A percentile compares a stretch with the other conserved stretches of the same genome.
Evolutionary conservation across 2,329 filamentous ascomycete species (phyloP).

Genomic region (Magnaporthiopsis incrustans): DNA sequence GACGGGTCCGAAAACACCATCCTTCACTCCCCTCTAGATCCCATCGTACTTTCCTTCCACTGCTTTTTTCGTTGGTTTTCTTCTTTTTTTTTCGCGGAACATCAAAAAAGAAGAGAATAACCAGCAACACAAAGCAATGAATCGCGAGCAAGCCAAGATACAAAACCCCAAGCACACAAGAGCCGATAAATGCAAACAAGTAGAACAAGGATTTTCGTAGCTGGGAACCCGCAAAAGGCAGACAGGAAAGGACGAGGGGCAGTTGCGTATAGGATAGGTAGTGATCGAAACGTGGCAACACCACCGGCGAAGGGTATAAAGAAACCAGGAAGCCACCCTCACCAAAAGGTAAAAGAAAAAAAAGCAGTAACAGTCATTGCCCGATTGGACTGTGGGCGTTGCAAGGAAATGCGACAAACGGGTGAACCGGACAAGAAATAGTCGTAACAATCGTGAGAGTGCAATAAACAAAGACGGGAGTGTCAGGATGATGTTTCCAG

Average conservation of each 20-base stretch:
- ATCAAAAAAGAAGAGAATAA: neutral
- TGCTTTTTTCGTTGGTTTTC: neutral
- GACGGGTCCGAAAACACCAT: neutral
- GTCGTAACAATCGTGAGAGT: no score
- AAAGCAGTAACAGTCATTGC: no score
- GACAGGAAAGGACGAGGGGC: neutral
- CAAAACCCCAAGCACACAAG: neutral
- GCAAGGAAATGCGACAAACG: neutral
- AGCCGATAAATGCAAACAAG: neutral
- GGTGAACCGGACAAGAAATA: no score
- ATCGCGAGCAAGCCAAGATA: neutral
- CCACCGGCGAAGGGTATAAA: neutral
- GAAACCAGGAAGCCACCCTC: neutral
- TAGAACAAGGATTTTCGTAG: neutral
- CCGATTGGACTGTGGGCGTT: neutral
- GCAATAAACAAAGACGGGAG: no score
- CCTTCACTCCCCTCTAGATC: no score
- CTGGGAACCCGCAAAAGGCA: neutral
- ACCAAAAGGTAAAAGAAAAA: neutral
- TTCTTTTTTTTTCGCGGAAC: neutral
- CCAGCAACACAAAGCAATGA: neutral
- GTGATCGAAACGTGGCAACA: neutral
- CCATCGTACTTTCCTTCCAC: neutral
- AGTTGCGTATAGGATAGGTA: no score
- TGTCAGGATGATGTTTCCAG: no score